phyloP scores from a whole-genome alignment of 139 green algal species.

The Parachlorella kessleri region DNA sequence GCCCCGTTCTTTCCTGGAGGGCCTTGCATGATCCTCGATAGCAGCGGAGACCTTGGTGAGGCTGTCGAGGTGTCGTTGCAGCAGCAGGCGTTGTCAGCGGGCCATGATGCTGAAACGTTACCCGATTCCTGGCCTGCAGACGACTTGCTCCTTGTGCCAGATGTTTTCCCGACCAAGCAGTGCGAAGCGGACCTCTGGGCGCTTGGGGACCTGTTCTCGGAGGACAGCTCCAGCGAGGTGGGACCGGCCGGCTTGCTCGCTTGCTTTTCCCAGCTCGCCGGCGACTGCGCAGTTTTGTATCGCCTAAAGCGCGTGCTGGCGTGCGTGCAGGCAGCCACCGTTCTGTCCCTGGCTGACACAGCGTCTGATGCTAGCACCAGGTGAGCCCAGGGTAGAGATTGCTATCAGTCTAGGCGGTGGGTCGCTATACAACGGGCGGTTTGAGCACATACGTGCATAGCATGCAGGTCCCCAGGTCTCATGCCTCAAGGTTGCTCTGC shows the following conservation, averaged over 20 bases:
- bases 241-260: neutral
- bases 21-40: neutral
- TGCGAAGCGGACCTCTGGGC: neutral
- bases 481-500: too few relatives aligned
- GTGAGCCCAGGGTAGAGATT: too few relatives aligned
- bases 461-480: too few relatives aligned
- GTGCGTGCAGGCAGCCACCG: neutral
- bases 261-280: neutral
- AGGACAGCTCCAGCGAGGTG: neutral
- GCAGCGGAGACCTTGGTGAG: neutral
- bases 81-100: neutral
- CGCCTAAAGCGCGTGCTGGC: neutral
- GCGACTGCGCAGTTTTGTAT: neutral
- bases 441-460: too few relatives aligned
- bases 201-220: neutral
- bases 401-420: too few relatives aligned
- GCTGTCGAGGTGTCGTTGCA: neutral
- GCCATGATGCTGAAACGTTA: neutral
- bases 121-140: too few relatives aligned
- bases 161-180: neutral
- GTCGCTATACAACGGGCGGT: too few relatives aligned
- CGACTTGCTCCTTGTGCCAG: neutral
- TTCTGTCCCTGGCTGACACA: neutral
- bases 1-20: neutral
- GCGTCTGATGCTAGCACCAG: neutral